Evolutionary conservation across 352 stramenopile species (phyloP).

Genomic region (Phytopythium aichiense): DNA sequence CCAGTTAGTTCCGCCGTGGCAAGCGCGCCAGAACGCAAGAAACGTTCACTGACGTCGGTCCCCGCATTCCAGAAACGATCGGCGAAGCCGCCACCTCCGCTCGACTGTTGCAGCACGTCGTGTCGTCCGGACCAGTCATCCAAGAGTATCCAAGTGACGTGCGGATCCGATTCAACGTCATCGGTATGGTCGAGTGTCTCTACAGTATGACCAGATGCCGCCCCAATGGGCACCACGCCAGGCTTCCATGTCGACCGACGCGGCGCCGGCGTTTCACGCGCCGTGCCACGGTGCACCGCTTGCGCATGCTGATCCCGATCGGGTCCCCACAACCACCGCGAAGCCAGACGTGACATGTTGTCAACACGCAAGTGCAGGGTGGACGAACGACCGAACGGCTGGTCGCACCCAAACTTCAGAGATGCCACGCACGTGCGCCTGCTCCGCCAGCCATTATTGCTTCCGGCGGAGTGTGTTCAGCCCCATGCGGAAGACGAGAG

Average conservation of each 20-base stretch:
- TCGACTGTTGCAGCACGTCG: not conserved
- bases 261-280: not conserved
- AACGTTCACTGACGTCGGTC: not conserved
- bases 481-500: not conserved
- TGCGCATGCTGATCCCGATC: not conserved
- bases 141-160: slow-evolving; percentile 1
- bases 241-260: not conserved
- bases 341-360: not conserved
- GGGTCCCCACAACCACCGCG: no score
- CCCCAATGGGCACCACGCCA: not conserved
- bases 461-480: not conserved
- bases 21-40: not conserved
- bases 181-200: not conserved
- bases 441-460: not conserved
- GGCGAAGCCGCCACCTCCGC: not conserved
- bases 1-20: not conserved
- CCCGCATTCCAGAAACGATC: not conserved
- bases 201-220: no score
- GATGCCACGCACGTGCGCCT: slow-evolving; percentile 2
- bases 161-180: not conserved
- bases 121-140: not conserved
- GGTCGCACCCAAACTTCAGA: not conserved
- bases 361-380: not conserved
- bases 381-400: not conserved
- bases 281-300: not conserved